Evolutionary conservation across 2,329 filamentous ascomycete genomes (phyloP), one percentile per base, ranked within the genome.

Genomic region (Ploettnerulaceae sp.): DNA sequence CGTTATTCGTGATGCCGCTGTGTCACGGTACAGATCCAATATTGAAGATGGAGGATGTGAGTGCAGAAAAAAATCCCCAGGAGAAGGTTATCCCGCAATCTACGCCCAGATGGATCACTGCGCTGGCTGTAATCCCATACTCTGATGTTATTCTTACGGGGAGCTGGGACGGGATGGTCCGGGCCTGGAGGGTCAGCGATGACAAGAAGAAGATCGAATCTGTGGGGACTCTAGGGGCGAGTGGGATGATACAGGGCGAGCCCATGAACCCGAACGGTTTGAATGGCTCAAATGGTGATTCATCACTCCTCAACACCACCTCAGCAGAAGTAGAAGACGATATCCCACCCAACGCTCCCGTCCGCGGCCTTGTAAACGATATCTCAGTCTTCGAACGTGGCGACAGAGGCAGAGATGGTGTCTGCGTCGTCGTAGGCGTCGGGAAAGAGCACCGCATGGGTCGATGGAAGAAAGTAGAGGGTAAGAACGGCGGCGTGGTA

Each of bases 111-210:
- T 94, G 86, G 76, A 93, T 98, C 65, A 98, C 93, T 1, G 90
- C 91, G 5, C 72, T 98, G 33, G 75, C 82, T 38, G 85, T 88
- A 0, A 76, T 98, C 38, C 91, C 93, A 0, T 96, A 90, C 65
- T 91, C 89, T 4, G 89, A 98, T 61, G 72, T 95, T 40, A 80
- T 98, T 47, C 73, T 98, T 40, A 94, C 83, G 55, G 93, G 91
- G 24, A 95, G 89, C 67, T 98, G 91, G 90, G 93, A 95, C 63
- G 93, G 93, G 2, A 82, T 79, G 66, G 75, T 98, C 48, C 76
- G 91, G 39, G 84, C 84, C 4, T 98, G 93, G 93, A 81, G 77
- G 51, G 74, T 98, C 15, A 85, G 82, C 43, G 80, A 87, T 32
- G 91, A 96, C 64, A 93, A 90, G 69, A 80, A 79, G 64, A 81